Conservation (phyloP, 2,329 filamentous ascomycete genomes). For the Zarea fungicola region DNA sequence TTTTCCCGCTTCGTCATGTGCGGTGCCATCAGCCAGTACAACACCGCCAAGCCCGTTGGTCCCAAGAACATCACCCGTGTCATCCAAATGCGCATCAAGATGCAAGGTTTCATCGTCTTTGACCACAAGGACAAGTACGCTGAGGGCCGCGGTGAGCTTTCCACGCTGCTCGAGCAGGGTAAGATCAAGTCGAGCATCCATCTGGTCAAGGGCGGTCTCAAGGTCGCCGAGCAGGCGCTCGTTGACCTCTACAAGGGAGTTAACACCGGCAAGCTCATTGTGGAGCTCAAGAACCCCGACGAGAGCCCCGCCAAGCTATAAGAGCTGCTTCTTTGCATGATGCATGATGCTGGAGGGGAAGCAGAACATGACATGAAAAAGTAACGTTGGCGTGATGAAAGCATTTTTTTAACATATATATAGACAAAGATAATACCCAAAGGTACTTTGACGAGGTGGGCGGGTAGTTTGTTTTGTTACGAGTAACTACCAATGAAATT, state of each 20-base stretch:
- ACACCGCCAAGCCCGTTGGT: slow-evolving; percentile 49
- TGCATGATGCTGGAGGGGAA: not conserved
- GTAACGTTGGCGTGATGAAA: too few species aligned
- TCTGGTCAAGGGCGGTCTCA: slow-evolving; percentile 63
- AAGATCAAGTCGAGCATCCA: slow-evolving; percentile 70
- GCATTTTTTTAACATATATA: too few species aligned
- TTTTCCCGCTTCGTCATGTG: slow-evolving; percentile 68
- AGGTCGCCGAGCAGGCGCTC: slow-evolving; percentile 58
- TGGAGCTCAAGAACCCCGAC: slow-evolving; percentile 26
- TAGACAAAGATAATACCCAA: not conserved
- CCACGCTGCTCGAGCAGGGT: slow-evolving; percentile 63
- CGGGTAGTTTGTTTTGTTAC: not conserved
- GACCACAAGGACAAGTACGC: slow-evolving; percentile 59
- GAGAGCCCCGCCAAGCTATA: slow-evolving; percentile 27
- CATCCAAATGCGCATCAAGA: slow-evolving; percentile 51
- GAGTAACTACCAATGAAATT: not conserved
- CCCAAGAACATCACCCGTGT: slow-evolving; percentile 52
- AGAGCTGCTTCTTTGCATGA: too few species aligned
- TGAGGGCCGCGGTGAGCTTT: slow-evolving; percentile 56
- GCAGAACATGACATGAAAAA: not conserved
- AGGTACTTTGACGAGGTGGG: not conserved
- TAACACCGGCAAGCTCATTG: slow-evolving; percentile 59
- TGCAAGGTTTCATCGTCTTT: slow-evolving; percentile 71
- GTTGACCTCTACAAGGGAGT: slow-evolving; percentile 61
- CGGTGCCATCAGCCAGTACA: slow-evolving; percentile 67